These are phyloP conservation scores for Gentiana macrophylla DNA, from an alignment of 257 asterid species.

Conservation along the genomic window DNA sequence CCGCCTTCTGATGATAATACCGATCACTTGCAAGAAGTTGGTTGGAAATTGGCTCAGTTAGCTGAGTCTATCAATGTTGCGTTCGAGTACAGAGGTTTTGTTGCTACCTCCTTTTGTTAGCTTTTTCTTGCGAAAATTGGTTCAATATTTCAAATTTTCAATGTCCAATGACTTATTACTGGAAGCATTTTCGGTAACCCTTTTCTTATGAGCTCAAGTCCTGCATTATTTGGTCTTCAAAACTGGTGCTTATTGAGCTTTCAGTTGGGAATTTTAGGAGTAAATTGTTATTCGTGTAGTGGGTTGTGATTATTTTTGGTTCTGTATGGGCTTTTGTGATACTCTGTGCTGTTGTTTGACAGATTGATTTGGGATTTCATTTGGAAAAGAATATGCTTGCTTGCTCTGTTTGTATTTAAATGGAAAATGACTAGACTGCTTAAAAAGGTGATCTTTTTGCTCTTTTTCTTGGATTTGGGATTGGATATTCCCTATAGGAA, in stretches of 20 bases:
- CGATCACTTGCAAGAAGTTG: no score
- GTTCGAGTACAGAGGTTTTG: no score
- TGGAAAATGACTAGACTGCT: neutral
- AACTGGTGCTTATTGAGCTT: constrained; percentile 31
- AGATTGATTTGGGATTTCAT: neutral
- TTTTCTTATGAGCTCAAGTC: constrained; percentile 5
- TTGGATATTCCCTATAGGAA: neutral
- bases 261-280: constrained; percentile 8
- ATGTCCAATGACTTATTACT: constrained; percentile 22
- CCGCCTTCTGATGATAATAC: no score
- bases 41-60: no score
- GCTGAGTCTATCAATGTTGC: no score
- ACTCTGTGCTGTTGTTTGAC: neutral
- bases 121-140: constrained; percentile 16
- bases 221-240: constrained; percentile 18
- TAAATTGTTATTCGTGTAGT: constrained; percentile 6
- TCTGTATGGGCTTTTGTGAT: neutral
- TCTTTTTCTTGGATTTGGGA: neutral
- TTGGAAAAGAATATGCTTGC: neutral
- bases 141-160: constrained; percentile 23
- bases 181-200: constrained; percentile 24
- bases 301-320: constrained; percentile 5
- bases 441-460: neutral
- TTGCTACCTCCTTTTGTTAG: no score
- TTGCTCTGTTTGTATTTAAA: neutral